Evolutionary conservation across 2,329 filamentous ascomycete genomes (phyloP), one percentile per base, ranked within the genome.

Genomic region (Albophoma yamanashiensis): DNA sequence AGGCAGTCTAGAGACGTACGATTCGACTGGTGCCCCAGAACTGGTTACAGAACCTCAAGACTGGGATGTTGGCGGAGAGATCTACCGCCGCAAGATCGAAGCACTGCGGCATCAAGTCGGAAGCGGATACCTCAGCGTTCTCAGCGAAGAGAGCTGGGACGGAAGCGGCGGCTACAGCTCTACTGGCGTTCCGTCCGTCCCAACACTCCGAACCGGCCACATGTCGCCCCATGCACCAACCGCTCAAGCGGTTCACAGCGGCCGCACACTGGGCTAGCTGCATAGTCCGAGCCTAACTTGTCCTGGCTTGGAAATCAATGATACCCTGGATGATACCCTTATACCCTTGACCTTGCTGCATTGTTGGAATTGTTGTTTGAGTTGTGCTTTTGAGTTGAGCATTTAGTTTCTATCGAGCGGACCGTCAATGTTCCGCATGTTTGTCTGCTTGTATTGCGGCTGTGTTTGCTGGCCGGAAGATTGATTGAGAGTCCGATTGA

Each of bases 21-120:
- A 57, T 17, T 15, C 39, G n/a, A 27, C 34, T 3, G 38, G n/a
- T 14, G 22, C 14, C 22, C 42, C 43, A 17, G 55, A 59, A 43
- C 58, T 55, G 36, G 55, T 40, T 63, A 72, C 71, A 34, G 75
- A 78, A 15, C 64, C 75, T 5, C 76, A 79, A 55, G 81, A 88
- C 61, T 90, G 87, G 82, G 85, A 86, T 62, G 76, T 84, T 52
- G 83, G 84, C 61, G 88, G 89, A 59, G 90, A 94, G 68, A 78
- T 90, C 9, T 97, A 96, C 73, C 86, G 89, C 60, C 89, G 89
- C 71, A 94, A 94, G 73, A 88, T 97, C 59, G 92, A 96, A 73
- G 86, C 89, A 3, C 76, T 97, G 59, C 88, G 92, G 62, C 88
- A 88, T 68, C 91, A 93, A 68, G 87, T 96, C 64, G 92, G 92